Percentiles rank a stretch among this genome's conserved stretches.
phyloP scores from a whole-genome alignment of 2,329 filamentous ascomycete species.

The Nannizziopsis arthrosporioides region DNA sequence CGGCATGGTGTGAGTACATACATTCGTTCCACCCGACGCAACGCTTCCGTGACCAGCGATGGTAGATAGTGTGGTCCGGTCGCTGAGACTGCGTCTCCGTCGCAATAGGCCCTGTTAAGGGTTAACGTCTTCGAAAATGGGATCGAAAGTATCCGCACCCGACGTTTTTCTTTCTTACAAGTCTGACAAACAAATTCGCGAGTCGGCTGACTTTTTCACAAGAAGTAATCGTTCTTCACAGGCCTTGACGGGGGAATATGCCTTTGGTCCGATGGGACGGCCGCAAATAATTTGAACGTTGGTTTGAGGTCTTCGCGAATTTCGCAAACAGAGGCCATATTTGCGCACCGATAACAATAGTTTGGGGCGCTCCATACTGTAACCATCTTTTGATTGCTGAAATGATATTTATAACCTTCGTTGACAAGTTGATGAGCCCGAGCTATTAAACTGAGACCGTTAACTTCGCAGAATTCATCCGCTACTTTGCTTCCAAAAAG shows the following conservation, averaged over 20 bases:
- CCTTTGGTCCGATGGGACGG: constrained; percentile 37
- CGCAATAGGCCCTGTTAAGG: too few species aligned
- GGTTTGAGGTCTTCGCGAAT: constrained; percentile 74
- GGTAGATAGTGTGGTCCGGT: too few species aligned
- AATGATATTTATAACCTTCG: constrained; percentile 96
- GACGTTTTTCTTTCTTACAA: too few species aligned
- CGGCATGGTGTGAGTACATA: too few species aligned
- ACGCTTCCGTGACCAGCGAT: too few species aligned
- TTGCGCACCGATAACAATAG: constrained; percentile 98
- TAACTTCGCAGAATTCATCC: constrained; percentile 98
- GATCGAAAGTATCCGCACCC: too few species aligned
- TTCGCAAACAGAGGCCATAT: constrained; percentile 77
- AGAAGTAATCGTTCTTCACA: constrained; percentile 39
- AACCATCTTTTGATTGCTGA: constrained; percentile 92
- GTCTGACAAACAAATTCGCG: too few species aligned
- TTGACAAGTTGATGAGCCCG: constrained; percentile 96
- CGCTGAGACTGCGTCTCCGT: too few species aligned
- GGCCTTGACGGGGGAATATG: constrained; percentile 35
- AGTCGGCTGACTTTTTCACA: constrained; percentile 21
- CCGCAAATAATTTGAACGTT: constrained; percentile 57
- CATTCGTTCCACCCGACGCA: too few species aligned
- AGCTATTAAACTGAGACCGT: constrained; percentile 87
- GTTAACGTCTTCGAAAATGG: too few species aligned
- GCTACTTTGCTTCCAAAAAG: constrained; percentile 16
- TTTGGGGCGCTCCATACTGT: constrained; percentile 83